Base-by-base conservation (phyloP, 352 stramenopile genomes). In the Phytophthora parvispora region DNA sequence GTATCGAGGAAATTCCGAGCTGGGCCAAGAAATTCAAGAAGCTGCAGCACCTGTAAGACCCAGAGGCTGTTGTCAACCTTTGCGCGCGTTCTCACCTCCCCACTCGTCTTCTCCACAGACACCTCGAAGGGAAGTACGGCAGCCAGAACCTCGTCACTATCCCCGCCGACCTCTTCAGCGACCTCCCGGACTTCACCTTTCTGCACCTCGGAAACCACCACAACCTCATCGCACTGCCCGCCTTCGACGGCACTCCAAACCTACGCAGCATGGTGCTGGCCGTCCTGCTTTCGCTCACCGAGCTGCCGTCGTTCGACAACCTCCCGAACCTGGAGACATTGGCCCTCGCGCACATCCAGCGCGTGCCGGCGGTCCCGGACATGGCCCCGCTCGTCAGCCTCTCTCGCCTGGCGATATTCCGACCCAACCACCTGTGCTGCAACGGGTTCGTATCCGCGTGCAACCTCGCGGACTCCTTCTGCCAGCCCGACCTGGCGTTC, bases 81-180 rank as follows among this genome's bases (percentile, higher is more conserved):
- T n/a, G n/a, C n/a, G n/a, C n/a, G n/a, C n/a, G n/a, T n/a, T n/a
- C n/a, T n/a, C n/a, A n/a, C n/a, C n/a, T n/a, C n/a, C n/a, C n/a
- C n/a, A 32, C 27, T n/a, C 27, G 4, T 48, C 29, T 5, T 22
- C 15, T 9, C 6, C 18, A 48, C 28, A 75, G 62, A 1, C 62
- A 72, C 36, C 13, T 75, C 5, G 68, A 75, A 68, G 68, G 68
- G n/a, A 75, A 75, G 42, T 54, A 61, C 24, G 61, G 55, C 16
- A 64, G 61, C 20, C 38, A 42, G 2, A 75, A 75, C n/a, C 49
- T 75, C 4, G 55, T 64, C 4, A 60, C 48, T 6, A 31, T 75
- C 6, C 55, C 61, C 2, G 5, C 28, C 1, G 62, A 61, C 55
- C 62, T 75, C 34, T 72, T 75, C 49, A 55, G 45, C 12, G 62